phyloP scores from a whole-genome alignment of 768 basidiomycete species.

The Calocybe cyanea region DNA sequence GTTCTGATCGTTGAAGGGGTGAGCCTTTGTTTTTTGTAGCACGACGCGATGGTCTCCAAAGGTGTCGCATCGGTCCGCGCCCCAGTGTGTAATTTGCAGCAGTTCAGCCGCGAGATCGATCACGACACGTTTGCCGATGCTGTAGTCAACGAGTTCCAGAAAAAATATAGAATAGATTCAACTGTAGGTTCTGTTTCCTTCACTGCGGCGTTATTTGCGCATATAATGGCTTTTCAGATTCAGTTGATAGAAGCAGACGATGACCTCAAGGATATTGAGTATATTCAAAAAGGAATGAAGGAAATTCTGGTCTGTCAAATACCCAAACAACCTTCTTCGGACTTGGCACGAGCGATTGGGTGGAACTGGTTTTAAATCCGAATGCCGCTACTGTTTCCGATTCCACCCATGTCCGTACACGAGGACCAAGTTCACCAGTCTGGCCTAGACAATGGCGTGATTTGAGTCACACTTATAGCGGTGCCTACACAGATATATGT shows the following conservation, averaged over 20 bases:
- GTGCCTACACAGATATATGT: no score
- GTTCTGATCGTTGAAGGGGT: not conserved
- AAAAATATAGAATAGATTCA: conserved; percentile 44
- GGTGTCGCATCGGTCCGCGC: conserved; percentile 91
- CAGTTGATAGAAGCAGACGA: conserved; percentile 42
- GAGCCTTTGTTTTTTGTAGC: conserved; percentile 43
- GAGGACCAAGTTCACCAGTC: no score
- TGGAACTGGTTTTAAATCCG: conserved; percentile 96
- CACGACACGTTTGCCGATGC: conserved; percentile 73
- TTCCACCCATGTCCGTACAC: no score
- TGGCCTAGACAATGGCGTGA: no score
- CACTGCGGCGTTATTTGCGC: not conserved
- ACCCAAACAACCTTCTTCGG: not conserved
- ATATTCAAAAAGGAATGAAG: conserved; percentile 64
- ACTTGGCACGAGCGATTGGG: conserved; percentile 23
- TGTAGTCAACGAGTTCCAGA: conserved; percentile 62
- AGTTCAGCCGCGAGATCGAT: conserved; percentile 44
- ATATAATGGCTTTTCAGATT: conserved; percentile 24
- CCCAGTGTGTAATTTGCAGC: conserved; percentile 80
- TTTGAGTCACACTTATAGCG: no score
- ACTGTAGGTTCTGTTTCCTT: conserved; percentile 21
- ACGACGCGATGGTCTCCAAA: conserved; percentile 75
- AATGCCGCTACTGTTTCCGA: conserved; percentile 59
- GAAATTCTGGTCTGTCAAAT: conserved; percentile 61
- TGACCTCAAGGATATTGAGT: conserved; percentile 42